Percentiles rank a stretch among this genome's conserved stretches.
These are phyloP conservation scores for Musa balbisiana DNA, from an alignment of 202 grass and related monocot genomes.

Conservation along the genomic window DNA sequence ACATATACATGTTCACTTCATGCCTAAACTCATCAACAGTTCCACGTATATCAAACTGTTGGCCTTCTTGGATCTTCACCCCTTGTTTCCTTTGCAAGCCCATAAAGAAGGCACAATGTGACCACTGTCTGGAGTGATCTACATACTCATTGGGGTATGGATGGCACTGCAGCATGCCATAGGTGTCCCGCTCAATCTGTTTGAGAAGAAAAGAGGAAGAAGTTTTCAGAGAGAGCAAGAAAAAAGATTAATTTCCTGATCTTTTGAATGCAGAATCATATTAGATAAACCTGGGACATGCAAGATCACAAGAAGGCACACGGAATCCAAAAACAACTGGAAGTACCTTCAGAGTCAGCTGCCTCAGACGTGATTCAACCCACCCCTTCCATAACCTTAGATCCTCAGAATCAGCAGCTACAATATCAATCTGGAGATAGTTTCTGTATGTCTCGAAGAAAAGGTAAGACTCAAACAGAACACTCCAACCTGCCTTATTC, in stretches of 20 bases:
- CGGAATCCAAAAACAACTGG: background rate
- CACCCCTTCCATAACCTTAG: slow-evolving; percentile 96
- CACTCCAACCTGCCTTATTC: slow-evolving; percentile 67
- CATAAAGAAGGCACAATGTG: slow-evolving; percentile 98
- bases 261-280: background rate
- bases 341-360: slow-evolving; percentile 85
- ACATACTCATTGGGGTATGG: slow-evolving; percentile 81
- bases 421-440: slow-evolving; percentile 89
- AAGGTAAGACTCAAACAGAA: slow-evolving; percentile 64
- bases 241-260: background rate
- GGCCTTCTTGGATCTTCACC: slow-evolving; percentile 77
- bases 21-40: slow-evolving; percentile 87
- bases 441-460: slow-evolving; percentile 95
- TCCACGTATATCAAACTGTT: slow-evolving; percentile 92
- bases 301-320: background rate
- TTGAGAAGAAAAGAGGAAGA: background rate
- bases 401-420: slow-evolving; percentile 67
- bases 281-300: too few species aligned
- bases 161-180: slow-evolving; percentile 84
- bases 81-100: slow-evolving; percentile 81
- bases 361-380: slow-evolving; percentile 88
- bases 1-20: slow-evolving; percentile 64
- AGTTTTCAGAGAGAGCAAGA: background rate
- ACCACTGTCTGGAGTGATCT: slow-evolving; percentile 53
- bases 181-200: slow-evolving; percentile 93